Percentiles rank a stretch among this genome's conserved stretches.
phyloP scores from a whole-genome alignment of 2,329 filamentous ascomycete species.

The Dactylellina haptotyla region DNA sequence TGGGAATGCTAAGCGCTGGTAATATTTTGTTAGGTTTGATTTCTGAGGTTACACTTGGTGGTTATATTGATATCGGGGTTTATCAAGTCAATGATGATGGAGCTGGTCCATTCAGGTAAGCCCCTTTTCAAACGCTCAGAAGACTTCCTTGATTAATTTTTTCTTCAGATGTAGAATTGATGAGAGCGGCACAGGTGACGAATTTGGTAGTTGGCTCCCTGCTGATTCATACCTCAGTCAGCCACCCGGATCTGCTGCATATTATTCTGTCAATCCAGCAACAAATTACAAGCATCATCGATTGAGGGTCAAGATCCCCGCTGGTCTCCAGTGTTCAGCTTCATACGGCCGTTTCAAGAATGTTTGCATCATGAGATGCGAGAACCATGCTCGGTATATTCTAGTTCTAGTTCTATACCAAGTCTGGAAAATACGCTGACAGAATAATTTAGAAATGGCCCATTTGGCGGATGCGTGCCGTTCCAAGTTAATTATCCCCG shows the following conservation, averaged over 20 bases:
- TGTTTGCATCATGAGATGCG: conserved; percentile 11
- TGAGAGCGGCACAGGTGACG: background rate
- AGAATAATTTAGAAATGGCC: too few relatives aligned
- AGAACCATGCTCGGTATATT: background rate
- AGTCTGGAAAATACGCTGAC: too few relatives aligned
- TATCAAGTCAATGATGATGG: conserved; percentile 18
- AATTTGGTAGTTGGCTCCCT: conserved; percentile 2
- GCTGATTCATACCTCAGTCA: background rate
- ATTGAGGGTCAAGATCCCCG: background rate
- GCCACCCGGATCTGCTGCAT: background rate
- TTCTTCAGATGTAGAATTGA: conserved; percentile 5
- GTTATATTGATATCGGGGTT: too few relatives aligned
- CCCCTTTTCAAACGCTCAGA: too few relatives aligned
- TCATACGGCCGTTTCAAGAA: background rate
- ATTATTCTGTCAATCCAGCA: background rate
- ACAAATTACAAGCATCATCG: background rate
- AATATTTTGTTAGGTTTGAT: too few relatives aligned
- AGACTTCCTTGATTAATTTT: background rate
- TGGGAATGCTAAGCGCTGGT: too few relatives aligned
- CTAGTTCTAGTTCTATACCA: too few relatives aligned
- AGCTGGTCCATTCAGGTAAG: conserved; percentile 18
- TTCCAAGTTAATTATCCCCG: conserved; percentile 7
- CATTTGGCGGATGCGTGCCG: conserved; percentile 8
- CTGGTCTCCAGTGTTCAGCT: background rate
- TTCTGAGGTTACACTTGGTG: too few relatives aligned